Conservation (phyloP, 177 flowering plant genomes). For the Vitis hybrid region DNA sequence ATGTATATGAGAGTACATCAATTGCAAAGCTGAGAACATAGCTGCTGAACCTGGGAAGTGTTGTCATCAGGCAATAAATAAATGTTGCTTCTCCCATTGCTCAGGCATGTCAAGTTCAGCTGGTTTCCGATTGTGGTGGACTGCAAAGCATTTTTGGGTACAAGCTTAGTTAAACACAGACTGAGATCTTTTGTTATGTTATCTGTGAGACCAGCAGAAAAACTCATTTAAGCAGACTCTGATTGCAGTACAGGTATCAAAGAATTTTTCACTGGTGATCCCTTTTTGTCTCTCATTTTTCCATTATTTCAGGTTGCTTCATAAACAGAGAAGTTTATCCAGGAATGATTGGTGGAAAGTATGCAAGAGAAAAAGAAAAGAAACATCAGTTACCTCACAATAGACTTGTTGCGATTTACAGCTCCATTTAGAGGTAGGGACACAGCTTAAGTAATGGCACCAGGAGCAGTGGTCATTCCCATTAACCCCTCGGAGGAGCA, state of each 20-base stretch:
- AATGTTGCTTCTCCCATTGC: slow-evolving; percentile 27
- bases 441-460: slow-evolving; percentile 59
- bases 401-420: slow-evolving; percentile 32
- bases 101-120: slow-evolving; percentile 44
- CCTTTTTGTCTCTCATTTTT: not conserved
- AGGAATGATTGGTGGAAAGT: not conserved
- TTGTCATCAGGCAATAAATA: slow-evolving; percentile 15
- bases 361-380: not conserved
- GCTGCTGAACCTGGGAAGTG: slow-evolving; percentile 20
- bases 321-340: not conserved
- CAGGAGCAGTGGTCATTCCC: slow-evolving; percentile 52
- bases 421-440: slow-evolving; percentile 52
- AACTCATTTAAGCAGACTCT: not conserved
- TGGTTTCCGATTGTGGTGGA: slow-evolving; percentile 29
- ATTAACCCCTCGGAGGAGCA: slow-evolving; percentile 41
- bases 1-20: slow-evolving; percentile 12
- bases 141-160: slow-evolving; percentile 29
- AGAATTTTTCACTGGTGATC: no score
- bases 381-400: slow-evolving; percentile 35
- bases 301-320: not conserved
- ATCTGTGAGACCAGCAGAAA: not conserved
- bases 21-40: slow-evolving; percentile 47
- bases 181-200: not conserved
- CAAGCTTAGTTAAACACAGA: no score
- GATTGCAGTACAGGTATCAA: no score